Conservation (phyloP, 1,284 basidiomycete species). For the Singerocomus inundabilis region DNA sequence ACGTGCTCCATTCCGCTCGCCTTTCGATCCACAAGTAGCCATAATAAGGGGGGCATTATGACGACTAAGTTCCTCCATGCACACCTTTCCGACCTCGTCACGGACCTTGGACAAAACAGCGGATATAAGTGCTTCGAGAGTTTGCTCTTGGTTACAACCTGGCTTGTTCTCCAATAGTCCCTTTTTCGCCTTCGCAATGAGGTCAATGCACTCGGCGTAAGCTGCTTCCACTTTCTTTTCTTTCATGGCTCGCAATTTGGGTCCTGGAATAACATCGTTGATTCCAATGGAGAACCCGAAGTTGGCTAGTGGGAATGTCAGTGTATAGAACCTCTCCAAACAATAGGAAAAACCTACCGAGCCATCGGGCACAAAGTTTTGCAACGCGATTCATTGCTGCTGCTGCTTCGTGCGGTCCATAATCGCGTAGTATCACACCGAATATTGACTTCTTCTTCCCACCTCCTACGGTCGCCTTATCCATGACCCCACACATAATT, state of each 20-base stretch:
- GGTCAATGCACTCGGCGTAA: conserved; percentile 83
- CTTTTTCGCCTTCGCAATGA: conserved; percentile 88
- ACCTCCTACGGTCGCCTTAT: conserved; percentile 97
- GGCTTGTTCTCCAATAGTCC: conserved; percentile 95
- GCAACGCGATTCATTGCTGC: conserved; percentile 95
- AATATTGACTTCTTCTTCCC: conserved; percentile 99
- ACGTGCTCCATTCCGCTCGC: conserved; percentile 39
- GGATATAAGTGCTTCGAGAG: conserved; percentile 94
- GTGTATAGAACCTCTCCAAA: neutral
- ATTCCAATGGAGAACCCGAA: conserved; percentile 98
- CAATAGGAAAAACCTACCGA: conserved; percentile 54
- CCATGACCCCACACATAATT: conserved; percentile 99
- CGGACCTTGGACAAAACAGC: conserved; percentile 92
- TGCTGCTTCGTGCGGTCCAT: conserved; percentile 93
- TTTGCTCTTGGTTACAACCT: conserved; percentile 96
- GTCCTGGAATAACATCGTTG: conserved; percentile 97
- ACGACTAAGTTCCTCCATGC: conserved; percentile 95
- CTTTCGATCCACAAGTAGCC: conserved; percentile 99
- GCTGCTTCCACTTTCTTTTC: conserved; percentile 87
- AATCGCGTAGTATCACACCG: conserved; percentile 96
- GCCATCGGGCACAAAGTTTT: conserved; percentile 93
- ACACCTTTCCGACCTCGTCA: conserved; percentile 95
- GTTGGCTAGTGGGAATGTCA: conserved; percentile 61
- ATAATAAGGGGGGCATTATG: conserved; percentile 98
- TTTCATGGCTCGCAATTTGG: conserved; percentile 77